Conservation (phyloP, 2,329 filamentous ascomycete genomes). For the Pyrenochaeta sp. region DNA sequence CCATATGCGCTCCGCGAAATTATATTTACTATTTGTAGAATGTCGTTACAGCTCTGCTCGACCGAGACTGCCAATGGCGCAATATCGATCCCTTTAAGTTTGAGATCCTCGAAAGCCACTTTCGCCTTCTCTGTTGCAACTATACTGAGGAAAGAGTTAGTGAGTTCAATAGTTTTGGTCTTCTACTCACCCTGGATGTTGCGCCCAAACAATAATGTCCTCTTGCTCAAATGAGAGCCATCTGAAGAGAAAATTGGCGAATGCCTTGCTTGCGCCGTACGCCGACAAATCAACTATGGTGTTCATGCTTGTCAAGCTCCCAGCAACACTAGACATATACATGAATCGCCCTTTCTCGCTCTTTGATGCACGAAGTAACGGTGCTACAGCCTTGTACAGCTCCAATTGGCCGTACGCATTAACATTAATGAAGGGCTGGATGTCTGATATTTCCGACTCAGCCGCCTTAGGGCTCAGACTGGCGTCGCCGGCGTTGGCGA, state of each 20-base stretch:
- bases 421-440: slow-evolving; percentile 18
- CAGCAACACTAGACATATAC: slow-evolving; percentile 18
- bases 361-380: slow-evolving; percentile 10
- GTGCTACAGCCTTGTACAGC: slow-evolving; percentile 17
- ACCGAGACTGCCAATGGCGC: slow-evolving; percentile 6
- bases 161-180: too few relatives aligned
- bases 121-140: slow-evolving; percentile 13
- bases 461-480: slow-evolving; percentile 1
- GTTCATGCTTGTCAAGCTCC: slow-evolving; percentile 17
- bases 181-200: slow-evolving; percentile 22
- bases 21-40: slow-evolving; percentile 12
- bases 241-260: slow-evolving; percentile 24
- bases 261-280: slow-evolving; percentile 26
- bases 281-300: slow-evolving; percentile 4
- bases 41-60: slow-evolving; percentile 8
- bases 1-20: too few relatives aligned
- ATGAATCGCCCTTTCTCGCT: slow-evolving; percentile 17
- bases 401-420: slow-evolving; percentile 26
- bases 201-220: slow-evolving; percentile 16
- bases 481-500: slow-evolving; percentile 50
- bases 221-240: slow-evolving; percentile 24
- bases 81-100: slow-evolving; percentile 8
- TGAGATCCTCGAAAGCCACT: slow-evolving; percentile 4
- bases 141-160: slow-evolving; percentile 3
- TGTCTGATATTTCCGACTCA: slow-evolving; percentile 2